Evolutionary conservation across 2,329 filamentous ascomycete species (phyloP).

Genomic region (Ascomycota sp.): DNA sequence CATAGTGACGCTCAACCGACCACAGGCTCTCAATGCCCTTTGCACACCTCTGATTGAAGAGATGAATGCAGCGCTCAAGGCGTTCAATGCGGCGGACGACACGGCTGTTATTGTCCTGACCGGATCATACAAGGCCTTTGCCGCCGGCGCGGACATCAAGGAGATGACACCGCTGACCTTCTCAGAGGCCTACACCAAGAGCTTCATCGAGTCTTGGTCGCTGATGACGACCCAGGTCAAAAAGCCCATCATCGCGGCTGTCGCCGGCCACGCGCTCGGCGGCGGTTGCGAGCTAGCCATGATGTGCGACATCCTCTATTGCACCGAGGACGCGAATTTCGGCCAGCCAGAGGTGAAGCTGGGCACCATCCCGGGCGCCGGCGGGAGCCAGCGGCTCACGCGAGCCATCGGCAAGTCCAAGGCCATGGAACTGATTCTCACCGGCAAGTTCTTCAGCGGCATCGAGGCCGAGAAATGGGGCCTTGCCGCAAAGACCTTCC

Average conservation of each 20-base stretch:
- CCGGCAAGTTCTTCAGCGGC: constrained; percentile 66
- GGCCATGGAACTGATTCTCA: constrained; percentile 83
- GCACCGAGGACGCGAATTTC: constrained; percentile 68
- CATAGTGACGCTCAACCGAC: constrained; percentile 76
- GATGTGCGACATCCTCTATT: constrained; percentile 95
- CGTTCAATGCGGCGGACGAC: constrained; percentile 47
- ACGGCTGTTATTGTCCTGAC: constrained; percentile 70
- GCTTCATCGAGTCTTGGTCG: constrained; percentile 95
- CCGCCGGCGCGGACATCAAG: constrained; percentile 94
- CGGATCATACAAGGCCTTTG: constrained; percentile 76
- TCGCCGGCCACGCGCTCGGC: constrained; percentile 84
- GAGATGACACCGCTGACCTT: constrained; percentile 94
- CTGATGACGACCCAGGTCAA: constrained; percentile 65
- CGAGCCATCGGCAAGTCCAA: constrained; percentile 63
- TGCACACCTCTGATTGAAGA: constrained; percentile 79
- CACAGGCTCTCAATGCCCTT: constrained; percentile 88
- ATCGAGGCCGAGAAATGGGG: constrained; percentile 79
- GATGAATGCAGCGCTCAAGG: constrained; percentile 57
- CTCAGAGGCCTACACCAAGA: constrained; percentile 62
- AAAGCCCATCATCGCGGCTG: constrained; percentile 84
- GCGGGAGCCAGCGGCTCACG: constrained; percentile 76
- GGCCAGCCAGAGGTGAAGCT: constrained; percentile 96
- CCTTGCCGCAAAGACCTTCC: constrained; percentile 64
- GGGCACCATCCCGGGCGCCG: constrained; percentile 78
- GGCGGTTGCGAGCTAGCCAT: constrained; percentile 92